Percentiles rank a stretch among this genome's conserved stretches.
phyloP scores from a whole-genome alignment of 768 basidiomycete species.

The Pleurotus citrinopileatus region DNA sequence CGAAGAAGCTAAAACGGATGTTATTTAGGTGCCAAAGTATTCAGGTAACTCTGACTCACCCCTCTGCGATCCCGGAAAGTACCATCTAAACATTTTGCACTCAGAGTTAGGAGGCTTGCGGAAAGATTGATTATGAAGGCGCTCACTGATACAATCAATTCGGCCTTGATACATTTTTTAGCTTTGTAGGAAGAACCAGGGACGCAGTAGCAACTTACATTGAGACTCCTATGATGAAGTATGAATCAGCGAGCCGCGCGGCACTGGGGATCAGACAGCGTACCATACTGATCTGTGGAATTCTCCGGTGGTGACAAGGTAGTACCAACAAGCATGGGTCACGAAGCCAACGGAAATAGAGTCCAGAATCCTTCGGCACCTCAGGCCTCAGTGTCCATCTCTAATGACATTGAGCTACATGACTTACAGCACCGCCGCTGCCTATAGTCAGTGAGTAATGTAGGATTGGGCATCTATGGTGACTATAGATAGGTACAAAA shows the following conservation, averaged over 20 bases:
- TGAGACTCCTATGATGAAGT: constrained; percentile 27
- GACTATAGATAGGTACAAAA: not conserved
- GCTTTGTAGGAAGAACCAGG: not conserved
- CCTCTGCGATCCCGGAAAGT: constrained; percentile 30
- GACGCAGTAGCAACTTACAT: constrained; percentile 18
- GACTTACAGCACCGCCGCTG: constrained; percentile 23
- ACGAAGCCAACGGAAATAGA: constrained; percentile 27
- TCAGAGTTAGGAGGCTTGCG: not conserved
- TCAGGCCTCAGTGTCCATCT: not conserved
- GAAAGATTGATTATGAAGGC: not conserved
- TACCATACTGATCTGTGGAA: constrained; percentile 24
- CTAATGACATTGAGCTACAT: not conserved
- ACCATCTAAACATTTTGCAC: constrained; percentile 22
- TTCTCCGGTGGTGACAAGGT: constrained; percentile 25
- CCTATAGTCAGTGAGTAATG: constrained; percentile 11
- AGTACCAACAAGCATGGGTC: constrained; percentile 30
- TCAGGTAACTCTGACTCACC: constrained; percentile 20
- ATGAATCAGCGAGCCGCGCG: not conserved
- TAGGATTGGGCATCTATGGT: not conserved
- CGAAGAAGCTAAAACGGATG: constrained; percentile 22
- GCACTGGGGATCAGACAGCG: not conserved
- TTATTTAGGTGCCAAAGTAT: not conserved
- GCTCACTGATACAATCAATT: constrained; percentile 27
- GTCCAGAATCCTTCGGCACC: constrained; percentile 22
- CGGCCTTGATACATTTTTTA: constrained; percentile 13